Evolutionary conservation across 306 rosid genomes (phyloP).

Genomic region (Dryas alaskensis): DNA sequence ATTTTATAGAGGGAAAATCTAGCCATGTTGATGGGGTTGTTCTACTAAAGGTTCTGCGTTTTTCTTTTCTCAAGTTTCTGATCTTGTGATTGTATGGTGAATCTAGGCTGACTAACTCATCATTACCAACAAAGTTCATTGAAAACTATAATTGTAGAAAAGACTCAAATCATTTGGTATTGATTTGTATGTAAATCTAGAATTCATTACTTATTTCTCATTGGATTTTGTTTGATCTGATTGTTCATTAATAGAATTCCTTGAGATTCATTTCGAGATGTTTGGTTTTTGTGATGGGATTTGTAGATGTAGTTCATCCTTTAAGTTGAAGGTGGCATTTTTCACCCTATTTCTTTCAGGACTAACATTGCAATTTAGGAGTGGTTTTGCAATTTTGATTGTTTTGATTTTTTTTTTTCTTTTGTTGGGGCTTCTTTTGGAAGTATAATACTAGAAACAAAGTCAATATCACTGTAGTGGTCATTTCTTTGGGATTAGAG

Average conservation of each 20-base stretch:
- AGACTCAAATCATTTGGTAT: background rate
- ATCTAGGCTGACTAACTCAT: constrained; percentile 30
- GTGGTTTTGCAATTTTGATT: background rate
- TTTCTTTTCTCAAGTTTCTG: background rate
- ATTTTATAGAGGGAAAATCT: background rate
- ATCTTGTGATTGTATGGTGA: constrained; percentile 18
- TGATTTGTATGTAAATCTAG: background rate
- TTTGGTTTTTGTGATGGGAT: background rate
- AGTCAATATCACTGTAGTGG: background rate
- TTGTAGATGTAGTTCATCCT: background rate
- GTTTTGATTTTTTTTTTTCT: background rate
- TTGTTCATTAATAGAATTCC: background rate
- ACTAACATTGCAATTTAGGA: background rate
- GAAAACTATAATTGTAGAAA: background rate
- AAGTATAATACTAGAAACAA: background rate
- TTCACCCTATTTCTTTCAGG: background rate
- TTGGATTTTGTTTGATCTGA: background rate
- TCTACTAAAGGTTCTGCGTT: background rate
- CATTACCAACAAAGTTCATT: background rate
- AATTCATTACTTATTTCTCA: background rate
- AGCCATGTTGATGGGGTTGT: background rate
- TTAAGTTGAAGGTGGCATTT: background rate
- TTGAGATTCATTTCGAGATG: background rate
- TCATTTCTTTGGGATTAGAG: background rate
- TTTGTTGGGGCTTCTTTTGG: background rate